These are phyloP conservation scores for Pseudogymnoascus sp. DNA, from an alignment of 2,329 filamentous ascomycete genomes.

Conservation along the genomic window DNA sequence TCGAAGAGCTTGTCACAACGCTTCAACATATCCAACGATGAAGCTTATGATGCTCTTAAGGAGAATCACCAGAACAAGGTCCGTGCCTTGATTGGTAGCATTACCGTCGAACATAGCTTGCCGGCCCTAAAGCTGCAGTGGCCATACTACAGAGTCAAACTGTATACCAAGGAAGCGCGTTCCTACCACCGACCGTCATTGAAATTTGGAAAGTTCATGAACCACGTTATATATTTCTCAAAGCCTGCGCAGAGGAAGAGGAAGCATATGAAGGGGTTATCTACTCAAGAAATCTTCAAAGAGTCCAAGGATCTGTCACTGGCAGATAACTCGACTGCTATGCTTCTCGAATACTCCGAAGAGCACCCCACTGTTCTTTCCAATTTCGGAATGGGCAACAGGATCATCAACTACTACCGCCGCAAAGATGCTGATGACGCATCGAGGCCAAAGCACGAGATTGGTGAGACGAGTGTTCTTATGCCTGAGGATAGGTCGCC, in stretches of 20 bases:
- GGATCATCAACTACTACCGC: slow-evolving; percentile 93
- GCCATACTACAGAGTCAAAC: slow-evolving; percentile 89
- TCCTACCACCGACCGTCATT: slow-evolving; percentile 79
- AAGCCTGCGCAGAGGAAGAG: slow-evolving; percentile 67
- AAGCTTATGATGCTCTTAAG: slow-evolving; percentile 90
- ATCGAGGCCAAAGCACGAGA: slow-evolving; percentile 46
- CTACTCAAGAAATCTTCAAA: slow-evolving; percentile 68
- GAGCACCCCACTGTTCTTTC: slow-evolving; percentile 86
- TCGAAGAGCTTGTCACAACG: slow-evolving; percentile 67
- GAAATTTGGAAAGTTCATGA: slow-evolving; percentile 58
- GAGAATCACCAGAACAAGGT: slow-evolving; percentile 97
- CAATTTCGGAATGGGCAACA: slow-evolving; percentile 95
- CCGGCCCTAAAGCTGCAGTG: slow-evolving; percentile 86
- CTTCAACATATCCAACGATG: slow-evolving; percentile 95
- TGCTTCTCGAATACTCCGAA: slow-evolving; percentile 93
- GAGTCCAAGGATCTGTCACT: slow-evolving; percentile 76
- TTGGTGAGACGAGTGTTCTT: slow-evolving; percentile 82
- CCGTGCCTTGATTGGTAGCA: slow-evolving; percentile 79
- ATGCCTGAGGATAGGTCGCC: slow-evolving; percentile 92
- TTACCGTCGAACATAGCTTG: slow-evolving; percentile 89
- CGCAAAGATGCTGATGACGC: slow-evolving; percentile 60
- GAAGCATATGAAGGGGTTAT: slow-evolving; percentile 73
- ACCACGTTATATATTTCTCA: slow-evolving; percentile 63
- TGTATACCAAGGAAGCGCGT: slow-evolving; percentile 62
- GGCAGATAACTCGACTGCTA: slow-evolving; percentile 77